These are phyloP conservation scores for Oidium heveae DNA, from an alignment of 2,329 filamentous ascomycete genomes.

Conservation along the genomic window DNA sequence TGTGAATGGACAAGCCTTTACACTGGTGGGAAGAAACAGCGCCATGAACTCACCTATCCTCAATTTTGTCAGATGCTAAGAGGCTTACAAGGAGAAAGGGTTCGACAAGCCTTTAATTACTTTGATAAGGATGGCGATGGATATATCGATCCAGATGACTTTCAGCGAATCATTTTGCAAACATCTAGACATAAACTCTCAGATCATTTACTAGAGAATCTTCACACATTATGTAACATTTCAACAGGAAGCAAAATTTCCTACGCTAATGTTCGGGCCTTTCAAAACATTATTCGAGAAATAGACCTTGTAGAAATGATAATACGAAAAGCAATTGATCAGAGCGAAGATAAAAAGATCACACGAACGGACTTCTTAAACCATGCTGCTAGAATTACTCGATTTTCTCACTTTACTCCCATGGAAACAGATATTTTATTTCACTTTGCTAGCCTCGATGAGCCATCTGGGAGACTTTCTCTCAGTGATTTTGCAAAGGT, in stretches of 20 bases:
- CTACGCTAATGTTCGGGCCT: conserved; percentile 89
- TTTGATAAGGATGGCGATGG: conserved; percentile 84
- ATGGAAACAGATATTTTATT: conserved; percentile 98
- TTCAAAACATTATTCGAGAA: conserved; percentile 92
- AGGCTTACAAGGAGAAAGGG: conserved; percentile 82
- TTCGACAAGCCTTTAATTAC: conserved; percentile 78
- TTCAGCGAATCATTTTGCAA: conserved; percentile 86
- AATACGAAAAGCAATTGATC: conserved; percentile 60
- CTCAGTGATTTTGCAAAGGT: conserved; percentile 81
- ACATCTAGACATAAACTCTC: conserved; percentile 91
- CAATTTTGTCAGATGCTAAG: conserved; percentile 98
- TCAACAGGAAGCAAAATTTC: conserved; percentile 78
- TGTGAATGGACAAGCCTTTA: conserved; percentile 93
- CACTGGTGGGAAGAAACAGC: conserved; percentile 64
- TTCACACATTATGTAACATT: conserved; percentile 87
- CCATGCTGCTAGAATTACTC: conserved; percentile 70
- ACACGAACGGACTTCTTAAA: conserved; percentile 84
- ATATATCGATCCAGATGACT: conserved; percentile 86
- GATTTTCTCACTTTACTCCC: conserved; percentile 88
- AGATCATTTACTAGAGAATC: conserved; percentile 76
- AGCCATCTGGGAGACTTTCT: conserved; percentile 62
- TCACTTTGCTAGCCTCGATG: conserved; percentile 85
- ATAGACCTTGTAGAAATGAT: conserved; percentile 96
- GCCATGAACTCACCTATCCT: conserved; percentile 79
- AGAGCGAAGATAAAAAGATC: conserved; percentile 76